Evolutionary conservation across 2,329 filamentous ascomycete genomes (phyloP), one percentile per base, ranked within the genome.

Genomic region (Ophiobolus disseminans): DNA sequence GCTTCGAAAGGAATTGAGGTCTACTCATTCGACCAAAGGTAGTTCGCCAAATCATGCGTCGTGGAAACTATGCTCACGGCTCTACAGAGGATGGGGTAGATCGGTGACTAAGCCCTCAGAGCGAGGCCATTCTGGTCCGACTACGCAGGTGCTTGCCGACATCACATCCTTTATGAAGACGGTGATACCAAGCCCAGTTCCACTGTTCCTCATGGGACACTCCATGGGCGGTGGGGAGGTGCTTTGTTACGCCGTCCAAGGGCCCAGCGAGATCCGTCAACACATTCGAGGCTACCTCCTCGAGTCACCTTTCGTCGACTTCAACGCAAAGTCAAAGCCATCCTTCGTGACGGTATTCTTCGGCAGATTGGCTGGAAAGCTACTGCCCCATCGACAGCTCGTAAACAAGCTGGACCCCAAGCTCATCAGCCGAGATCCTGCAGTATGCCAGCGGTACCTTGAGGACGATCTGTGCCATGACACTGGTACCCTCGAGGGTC

Each of bases 161-260:
- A 86, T 96, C 45, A 89, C 86, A 9, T 86, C 86, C 34, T 90
- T 97, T 70, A 79, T 94, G 58, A 79, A 79, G 50, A 76, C 78
- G 23, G 82, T 87, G 54, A 75, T 86, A 4, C 80, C 80, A 8
- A 69, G 74, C 31, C 59, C 70, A 8, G 53, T 74, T 2, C 90
- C 91, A 0, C 68, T 95, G 13, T 97, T 96, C 74, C 80, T 97
- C 16, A 85, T 94, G 78, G 92, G 92, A 43, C 91, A 96, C 74
- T 91, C 87, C 17, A 96, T 96, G 90, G 92, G 92, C 57, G 92
- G 92, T 50, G 90, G 86, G 19, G 82, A 95, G 73, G 82, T 86
- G 5, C 76, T 96, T 7, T 85, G 83, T 34, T 86, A 84, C 60
- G 76, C 75, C 51, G 72, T 74, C 22, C 66, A 66, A 35, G 78